Evolutionary conservation across 306 rosid genomes (phyloP), one percentile per base, ranked within the genome.

Genomic region (Quercus agrifolia): DNA sequence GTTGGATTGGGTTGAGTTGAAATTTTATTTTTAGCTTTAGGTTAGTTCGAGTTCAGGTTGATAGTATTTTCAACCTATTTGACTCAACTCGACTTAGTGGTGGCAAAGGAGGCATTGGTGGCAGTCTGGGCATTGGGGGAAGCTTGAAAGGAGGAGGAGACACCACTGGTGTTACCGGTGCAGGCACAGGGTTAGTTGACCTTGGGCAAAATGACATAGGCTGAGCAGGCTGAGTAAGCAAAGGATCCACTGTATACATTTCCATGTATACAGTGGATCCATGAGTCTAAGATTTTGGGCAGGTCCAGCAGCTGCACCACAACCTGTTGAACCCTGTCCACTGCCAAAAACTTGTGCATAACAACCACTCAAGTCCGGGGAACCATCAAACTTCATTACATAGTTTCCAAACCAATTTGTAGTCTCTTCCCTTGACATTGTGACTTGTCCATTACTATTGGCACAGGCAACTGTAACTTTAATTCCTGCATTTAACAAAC

Each of bases 331-430:
- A 20, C 85, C 94, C 41, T 86, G 67, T 4, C 77, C 92, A 44
- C 76, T 74, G 51, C 91, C 87, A n/a, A 89, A 78, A 21, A 92
- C 92, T 66, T 17, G 81, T 6, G 88, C 93, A 72, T 78, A 81
- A 59, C 98, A 94, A 14, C 87, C 85, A 30, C 84, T 82, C 79
- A 94, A 78, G 69, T 92, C 97, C 0, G 97, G 97, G 27, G 91
- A 76, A 0, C 97, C 98, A 58, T 94, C 97, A 10, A 94, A 83
- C 74, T 80, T 88, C 83, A 94, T 80, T 2, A 81, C 84, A 66
- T 86, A 94, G 86, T 79, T 81, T 23, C 98, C 98, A 25, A 94
- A 89, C 92, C 85, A 86, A 21, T 92, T 94, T 3, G 97, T 92
- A 13, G 89, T 88, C 86, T 89, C 97, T 67, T 94, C 97, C 80